Conservation (phyloP, 768 basidiomycete species). For the Polyporus arcularius region DNA sequence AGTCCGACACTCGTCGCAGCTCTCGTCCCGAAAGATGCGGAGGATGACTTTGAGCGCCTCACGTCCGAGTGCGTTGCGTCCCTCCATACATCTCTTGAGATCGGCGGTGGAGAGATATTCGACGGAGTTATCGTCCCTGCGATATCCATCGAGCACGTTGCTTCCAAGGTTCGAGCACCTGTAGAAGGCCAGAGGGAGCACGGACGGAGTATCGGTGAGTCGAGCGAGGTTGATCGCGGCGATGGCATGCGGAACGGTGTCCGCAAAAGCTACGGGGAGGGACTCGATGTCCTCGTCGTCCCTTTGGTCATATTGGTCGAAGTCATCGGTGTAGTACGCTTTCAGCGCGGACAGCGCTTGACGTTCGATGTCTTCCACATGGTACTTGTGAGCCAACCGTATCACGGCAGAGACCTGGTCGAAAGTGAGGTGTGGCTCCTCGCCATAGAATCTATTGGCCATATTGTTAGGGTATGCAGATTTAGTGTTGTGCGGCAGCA, state of each 20-base stretch:
- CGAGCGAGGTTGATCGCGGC: slow-evolving; percentile 5
- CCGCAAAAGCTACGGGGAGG: background rate
- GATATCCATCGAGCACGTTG: background rate
- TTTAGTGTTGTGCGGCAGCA: too few species aligned
- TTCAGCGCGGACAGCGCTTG: background rate
- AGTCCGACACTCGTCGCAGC: too few species aligned
- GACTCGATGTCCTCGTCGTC: too few species aligned
- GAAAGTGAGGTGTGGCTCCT: background rate
- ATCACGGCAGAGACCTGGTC: background rate
- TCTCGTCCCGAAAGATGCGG: too few species aligned
- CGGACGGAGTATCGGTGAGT: slow-evolving; percentile 1
- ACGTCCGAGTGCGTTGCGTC: background rate
- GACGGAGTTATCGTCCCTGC: background rate
- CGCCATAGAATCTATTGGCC: background rate
- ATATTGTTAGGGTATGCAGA: too few species aligned
- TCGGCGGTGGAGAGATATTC: background rate
- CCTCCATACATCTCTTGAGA: background rate
- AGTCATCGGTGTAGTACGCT: background rate
- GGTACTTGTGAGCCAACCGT: slow-evolving; percentile 1
- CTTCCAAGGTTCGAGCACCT: background rate
- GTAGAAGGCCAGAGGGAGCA: slow-evolving; percentile 6
- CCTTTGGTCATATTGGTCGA: background rate
- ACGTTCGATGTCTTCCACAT: background rate
- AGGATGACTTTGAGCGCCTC: too few species aligned
- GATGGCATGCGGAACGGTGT: background rate